Base-by-base conservation (phyloP, 495 filamentous ascomycete species). In the Aspergillus sclerotioniger region DNA sequence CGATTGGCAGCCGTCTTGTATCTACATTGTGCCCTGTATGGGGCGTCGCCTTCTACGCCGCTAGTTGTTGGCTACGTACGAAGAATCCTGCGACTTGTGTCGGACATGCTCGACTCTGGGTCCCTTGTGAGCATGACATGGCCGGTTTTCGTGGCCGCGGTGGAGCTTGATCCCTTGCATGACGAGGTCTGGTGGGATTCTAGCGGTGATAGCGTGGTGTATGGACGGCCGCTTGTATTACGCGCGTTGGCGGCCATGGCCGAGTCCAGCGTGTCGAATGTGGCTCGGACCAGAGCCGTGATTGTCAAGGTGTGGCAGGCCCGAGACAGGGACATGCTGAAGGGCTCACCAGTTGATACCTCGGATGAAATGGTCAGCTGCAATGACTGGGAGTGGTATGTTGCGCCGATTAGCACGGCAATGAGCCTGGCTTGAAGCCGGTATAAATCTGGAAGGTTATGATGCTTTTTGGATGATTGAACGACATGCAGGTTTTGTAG, bases 91-190 rank as follows among this genome's bases (percentile, higher is more conserved):
- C 63, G 55, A 21, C 58, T 71, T 13, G 64, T 75, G 6, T 71
- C 67, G 2, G 61, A 70, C 32, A 58, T 76, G n/a, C 67, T 79
- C 8, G 64, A 70, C 17, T 63, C 62, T 12, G 68, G 67, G 8
- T 59, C 62, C 8, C 45, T 67, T 13, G 65, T 68, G 25, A 72
- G 69, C 53, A 65, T 76, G 41, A 71, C 72, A 33, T 79, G 73
- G 72, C 75, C 76, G n/a, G 60, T 79, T 1, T 79, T 79, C 55
- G 76, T 79, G 45, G 76, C 73, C 3, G 74, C 73, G 3, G 72
- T 77, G 10, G 76, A 79, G 45, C 64, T 79, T 2, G 72, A 79
- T 31, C 74, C 76, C 3, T 54, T 67, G 3, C 62, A 71, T 13
- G 75, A 79, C 47, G 70, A 76, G 45, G 50, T 76, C 7, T 76